Conservation (phyloP, 2,329 filamentous ascomycete genomes). For the Celoporthe dispersa region DNA sequence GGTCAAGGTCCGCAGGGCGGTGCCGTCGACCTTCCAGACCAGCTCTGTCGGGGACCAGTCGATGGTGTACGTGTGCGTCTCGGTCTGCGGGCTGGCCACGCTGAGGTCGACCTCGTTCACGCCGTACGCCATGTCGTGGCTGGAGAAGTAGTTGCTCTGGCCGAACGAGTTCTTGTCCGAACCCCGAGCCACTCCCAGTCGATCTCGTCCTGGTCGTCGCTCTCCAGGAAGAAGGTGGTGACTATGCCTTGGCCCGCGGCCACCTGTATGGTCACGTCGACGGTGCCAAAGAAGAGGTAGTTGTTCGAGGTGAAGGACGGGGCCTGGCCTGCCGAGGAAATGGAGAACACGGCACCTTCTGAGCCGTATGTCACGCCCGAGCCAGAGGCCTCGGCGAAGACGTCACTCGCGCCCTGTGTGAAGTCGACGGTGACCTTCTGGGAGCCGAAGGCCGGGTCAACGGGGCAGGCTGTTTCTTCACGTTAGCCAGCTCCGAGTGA, state of each 20-base stretch:
- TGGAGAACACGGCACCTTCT: slow-evolving; percentile 63
- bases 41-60: slow-evolving; percentile 67
- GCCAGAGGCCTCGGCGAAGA: slow-evolving; percentile 74
- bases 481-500: slow-evolving; percentile 6
- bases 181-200: slow-evolving; percentile 96
- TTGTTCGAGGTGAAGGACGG: slow-evolving; percentile 77
- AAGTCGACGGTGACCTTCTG: slow-evolving; percentile 49
- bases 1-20: slow-evolving; percentile 50
- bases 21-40: slow-evolving; percentile 63
- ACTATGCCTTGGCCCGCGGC: slow-evolving; percentile 85
- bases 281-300: slow-evolving; percentile 96
- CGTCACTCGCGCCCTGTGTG: slow-evolving; percentile 38
- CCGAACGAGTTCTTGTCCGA: slow-evolving; percentile 65
- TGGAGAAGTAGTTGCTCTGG: slow-evolving; percentile 86
- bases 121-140: slow-evolving; percentile 73
- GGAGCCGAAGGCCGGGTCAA: slow-evolving; percentile 77
- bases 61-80: slow-evolving; percentile 68
- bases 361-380: slow-evolving; percentile 53
- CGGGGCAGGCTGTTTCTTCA: slow-evolving; percentile 61
- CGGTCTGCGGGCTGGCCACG: slow-evolving; percentile 56
- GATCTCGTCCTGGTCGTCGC: slow-evolving; percentile 89
- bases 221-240: slow-evolving; percentile 87
- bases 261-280: slow-evolving; percentile 79
- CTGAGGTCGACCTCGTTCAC: slow-evolving; percentile 33
- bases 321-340: slow-evolving; percentile 67